Base-by-base conservation (phyloP, 192 early-diverging fungal genomes). In the Linnemannia hyalina region DNA sequence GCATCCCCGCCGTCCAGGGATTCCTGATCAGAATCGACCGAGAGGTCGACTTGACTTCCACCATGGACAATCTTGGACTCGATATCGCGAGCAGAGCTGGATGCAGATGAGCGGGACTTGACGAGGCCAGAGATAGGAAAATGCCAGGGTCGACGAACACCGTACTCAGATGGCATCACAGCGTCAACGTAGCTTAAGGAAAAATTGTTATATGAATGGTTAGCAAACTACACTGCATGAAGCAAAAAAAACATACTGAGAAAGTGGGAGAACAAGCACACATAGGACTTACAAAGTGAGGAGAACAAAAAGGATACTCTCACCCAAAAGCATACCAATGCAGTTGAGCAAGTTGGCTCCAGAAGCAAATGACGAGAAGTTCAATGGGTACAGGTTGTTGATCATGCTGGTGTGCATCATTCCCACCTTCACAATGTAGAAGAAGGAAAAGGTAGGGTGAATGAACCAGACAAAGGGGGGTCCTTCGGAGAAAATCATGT, bases 131-230 rank as follows among this genome's bases (percentile, higher is more conserved):
- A 38, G 52, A 80, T 49, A 9, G 73, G 71, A 22, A 80, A 80
- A 32, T 80, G 78, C 78, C 78, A 80, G 9, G 78, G 71, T 15
- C 57, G 47, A 20, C 52, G 71, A 15, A 74, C 79, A 32, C 73
- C 79, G 41, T 80, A 74, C 54, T 80, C 71, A 6, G 79, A 80
- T 4, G 71, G 79, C 54, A 49, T 38, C 29, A 80, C 79, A 15
- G 76, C 76, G 10, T 76, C 75, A 42, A 76, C 16, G 16, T 76
- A 76, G 0, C 75, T 76, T 38, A 26, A 3, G 7, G 26, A 7
- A 68, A 68, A 29, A 18, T 10, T 4, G 11, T 10, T 47, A 44
- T 15, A 10, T 3, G 35, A 36, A 6, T 10, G 6, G 29, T 9
- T 26, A 23, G n/a, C n/a, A 42, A 26, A 13, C 6, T 36, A 4